Percentiles rank a stretch among this genome's conserved stretches.
Evolutionary conservation across 2,329 filamentous ascomycete genomes (phyloP).

Genomic region (Cercospora brassicicola): DNA sequence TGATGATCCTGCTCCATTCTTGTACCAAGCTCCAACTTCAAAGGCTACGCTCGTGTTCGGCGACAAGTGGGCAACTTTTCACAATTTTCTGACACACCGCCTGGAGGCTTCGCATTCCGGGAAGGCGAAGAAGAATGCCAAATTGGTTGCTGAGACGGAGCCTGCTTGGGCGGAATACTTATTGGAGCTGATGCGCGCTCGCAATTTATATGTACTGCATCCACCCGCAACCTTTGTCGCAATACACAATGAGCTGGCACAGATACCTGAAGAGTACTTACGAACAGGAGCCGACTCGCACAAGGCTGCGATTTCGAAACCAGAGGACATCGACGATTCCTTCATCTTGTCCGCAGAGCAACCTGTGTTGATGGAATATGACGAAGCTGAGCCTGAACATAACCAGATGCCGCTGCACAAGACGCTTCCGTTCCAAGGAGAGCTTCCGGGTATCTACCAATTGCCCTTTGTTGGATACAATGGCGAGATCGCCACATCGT

Average conservation of each 20-base stretch:
- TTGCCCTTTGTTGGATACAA: constrained; percentile 65
- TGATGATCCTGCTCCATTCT: constrained; percentile 59
- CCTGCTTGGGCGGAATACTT: constrained; percentile 79
- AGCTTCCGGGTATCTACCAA: constrained; percentile 50
- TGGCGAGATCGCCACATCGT: constrained; percentile 51
- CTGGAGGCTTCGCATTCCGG: constrained; percentile 33
- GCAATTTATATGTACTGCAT: constrained; percentile 78
- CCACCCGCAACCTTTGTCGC: constrained; percentile 67
- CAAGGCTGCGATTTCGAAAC: constrained; percentile 5
- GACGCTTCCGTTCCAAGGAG: constrained; percentile 50
- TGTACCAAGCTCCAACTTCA: constrained; percentile 82
- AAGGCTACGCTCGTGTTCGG: constrained; percentile 82
- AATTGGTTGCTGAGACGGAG: constrained; percentile 65
- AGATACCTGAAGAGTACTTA: constrained; percentile 66
- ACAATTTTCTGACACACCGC: constrained; percentile 72
- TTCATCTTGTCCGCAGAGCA: constrained; percentile 40
- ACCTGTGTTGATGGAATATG: constrained; percentile 32
- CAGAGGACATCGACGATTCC: constrained; percentile 24
- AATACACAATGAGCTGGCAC: constrained; percentile 73
- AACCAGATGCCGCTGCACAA: constrained; percentile 43
- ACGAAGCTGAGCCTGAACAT: constrained; percentile 51
- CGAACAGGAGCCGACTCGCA: constrained; percentile 6
- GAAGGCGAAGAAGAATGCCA: constrained; percentile 41
- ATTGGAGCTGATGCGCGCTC: constrained; percentile 70
- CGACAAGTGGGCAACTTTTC: constrained; percentile 81